Conservation (phyloP, 129 eudicot species). For the Pulicaria dysenterica region DNA sequence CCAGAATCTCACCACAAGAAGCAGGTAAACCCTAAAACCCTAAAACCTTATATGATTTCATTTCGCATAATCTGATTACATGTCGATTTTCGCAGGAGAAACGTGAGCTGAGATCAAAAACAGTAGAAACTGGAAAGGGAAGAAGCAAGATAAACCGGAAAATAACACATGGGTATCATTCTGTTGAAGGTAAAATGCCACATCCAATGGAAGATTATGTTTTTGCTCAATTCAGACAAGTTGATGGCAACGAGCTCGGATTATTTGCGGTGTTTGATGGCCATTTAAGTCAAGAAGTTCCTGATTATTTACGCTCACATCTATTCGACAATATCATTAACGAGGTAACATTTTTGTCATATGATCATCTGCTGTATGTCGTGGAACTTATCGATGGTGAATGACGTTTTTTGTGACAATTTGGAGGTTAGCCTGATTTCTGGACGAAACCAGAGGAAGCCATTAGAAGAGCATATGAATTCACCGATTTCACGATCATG, state of each 20-base stretch:
- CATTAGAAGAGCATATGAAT: constrained; percentile 66
- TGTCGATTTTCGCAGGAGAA: constrained; percentile 51
- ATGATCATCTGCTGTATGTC: no score
- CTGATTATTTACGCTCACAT: constrained; percentile 68
- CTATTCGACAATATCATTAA: constrained; percentile 73
- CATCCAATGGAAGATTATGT: constrained; percentile 88
- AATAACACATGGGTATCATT: constrained; percentile 73
- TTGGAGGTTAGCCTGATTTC: constrained; percentile 54
- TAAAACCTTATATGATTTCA: background rate
- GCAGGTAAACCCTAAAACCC: background rate
- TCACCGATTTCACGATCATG: constrained; percentile 63
- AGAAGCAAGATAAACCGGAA: constrained; percentile 61
- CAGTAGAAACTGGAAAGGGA: constrained; percentile 63
- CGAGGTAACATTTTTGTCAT: constrained; percentile 46
- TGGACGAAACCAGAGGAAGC: constrained; percentile 74
- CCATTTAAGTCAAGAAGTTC: constrained; percentile 74
- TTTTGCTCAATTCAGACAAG: constrained; percentile 73
- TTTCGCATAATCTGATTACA: background rate
- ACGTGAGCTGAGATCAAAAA: constrained; percentile 46
- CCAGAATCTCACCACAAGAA: background rate
- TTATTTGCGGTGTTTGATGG: constrained; percentile 86
- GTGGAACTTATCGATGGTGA: no score
- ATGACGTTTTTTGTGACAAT: background rate
- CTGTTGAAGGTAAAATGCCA: constrained; percentile 67
- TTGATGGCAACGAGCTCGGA: constrained; percentile 85